phyloP scores from a whole-genome alignment of 2,329 filamentous ascomycete genomes.

The Cercospora beticola region DNA sequence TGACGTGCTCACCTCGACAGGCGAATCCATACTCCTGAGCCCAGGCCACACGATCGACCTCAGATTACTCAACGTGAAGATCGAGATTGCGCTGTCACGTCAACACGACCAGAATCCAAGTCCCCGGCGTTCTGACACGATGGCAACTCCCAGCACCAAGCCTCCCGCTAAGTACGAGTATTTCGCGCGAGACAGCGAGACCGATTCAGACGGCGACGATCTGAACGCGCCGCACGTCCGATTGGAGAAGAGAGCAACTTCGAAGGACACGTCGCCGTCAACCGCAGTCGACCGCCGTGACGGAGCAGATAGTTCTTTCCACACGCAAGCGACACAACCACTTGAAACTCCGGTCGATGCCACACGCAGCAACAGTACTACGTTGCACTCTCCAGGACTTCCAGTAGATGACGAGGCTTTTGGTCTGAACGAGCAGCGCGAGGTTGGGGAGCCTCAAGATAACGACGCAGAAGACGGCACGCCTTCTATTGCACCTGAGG shows the following conservation, averaged over 20 bases:
- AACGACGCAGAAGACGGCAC: background rate
- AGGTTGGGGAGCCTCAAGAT: background rate
- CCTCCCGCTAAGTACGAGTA: background rate
- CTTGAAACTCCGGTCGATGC: background rate
- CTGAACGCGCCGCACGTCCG: background rate
- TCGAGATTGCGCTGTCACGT: slow-evolving; percentile 1
- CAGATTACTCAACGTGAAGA: slow-evolving; percentile 4
- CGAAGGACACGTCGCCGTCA: background rate
- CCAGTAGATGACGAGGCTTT: background rate
- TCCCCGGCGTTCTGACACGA: background rate
- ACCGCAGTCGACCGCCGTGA: background rate
- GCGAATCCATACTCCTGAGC: background rate
- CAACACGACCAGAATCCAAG: background rate
- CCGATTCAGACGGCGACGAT: background rate
- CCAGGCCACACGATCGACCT: slow-evolving; percentile 11
- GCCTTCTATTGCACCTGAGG: background rate
- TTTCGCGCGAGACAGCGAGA: background rate
- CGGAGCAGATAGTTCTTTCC: background rate
- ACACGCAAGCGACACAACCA: background rate
- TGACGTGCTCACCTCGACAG: background rate
- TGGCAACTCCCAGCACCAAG: background rate
- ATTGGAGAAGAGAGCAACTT: background rate
- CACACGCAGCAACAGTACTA: background rate
- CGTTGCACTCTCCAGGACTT: no score
- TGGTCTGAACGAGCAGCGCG: background rate